Base-by-base conservation (phyloP, 2,329 filamentous ascomycete species). In the Sarocladium kiliense region DNA sequence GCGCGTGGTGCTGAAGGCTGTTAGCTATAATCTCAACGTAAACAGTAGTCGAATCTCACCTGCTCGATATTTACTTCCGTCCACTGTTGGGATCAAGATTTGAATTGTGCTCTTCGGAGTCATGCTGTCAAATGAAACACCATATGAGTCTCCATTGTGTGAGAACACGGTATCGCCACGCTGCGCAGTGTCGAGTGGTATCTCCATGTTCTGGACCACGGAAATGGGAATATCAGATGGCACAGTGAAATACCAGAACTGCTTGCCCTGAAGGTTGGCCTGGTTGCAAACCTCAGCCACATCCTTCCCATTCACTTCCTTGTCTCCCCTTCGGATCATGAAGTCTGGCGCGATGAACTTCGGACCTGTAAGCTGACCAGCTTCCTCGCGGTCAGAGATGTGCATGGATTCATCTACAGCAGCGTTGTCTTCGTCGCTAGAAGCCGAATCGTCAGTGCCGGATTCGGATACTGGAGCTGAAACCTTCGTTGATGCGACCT, bases 161-260 rank as follows among this genome's bases (percentile, higher is more conserved):
- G 76, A 79, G n/a, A 90, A 71, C 14, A 88, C 70, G 3, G 79
- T 62, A 34, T 80, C 74, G 4, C 77, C 77, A 2, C 75, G 71
- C 57, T 77, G 71, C 2, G 79, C 77, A 54, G 79, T 76, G 56
- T 83, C 79, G 62, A 82, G 66, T 10, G 78, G 77, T 41, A 89
- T 78, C 36, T 85, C 78, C 58, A 90, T 73, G 59, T 85, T 78
- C 64, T 84, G 80, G 47, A 91, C 72, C 1, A 86, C 77, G 11
- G 81, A 82, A 56, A 91, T 78, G n/a, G 87, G 83, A 2, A 91
- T 73, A 11, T 82, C 82, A 5, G 84, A 80, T 2, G 88, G 88
- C 3, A 86, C 85, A 10, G 86, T 89, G 62, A 92, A 89, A 67
- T 91, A 89, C 88, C 88, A 92, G 57, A 91, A 76, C 66, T 91